Evolutionary conservation across 2,329 filamentous ascomycete species (phyloP).

Genomic region (Cyphellophora attinorum): DNA sequence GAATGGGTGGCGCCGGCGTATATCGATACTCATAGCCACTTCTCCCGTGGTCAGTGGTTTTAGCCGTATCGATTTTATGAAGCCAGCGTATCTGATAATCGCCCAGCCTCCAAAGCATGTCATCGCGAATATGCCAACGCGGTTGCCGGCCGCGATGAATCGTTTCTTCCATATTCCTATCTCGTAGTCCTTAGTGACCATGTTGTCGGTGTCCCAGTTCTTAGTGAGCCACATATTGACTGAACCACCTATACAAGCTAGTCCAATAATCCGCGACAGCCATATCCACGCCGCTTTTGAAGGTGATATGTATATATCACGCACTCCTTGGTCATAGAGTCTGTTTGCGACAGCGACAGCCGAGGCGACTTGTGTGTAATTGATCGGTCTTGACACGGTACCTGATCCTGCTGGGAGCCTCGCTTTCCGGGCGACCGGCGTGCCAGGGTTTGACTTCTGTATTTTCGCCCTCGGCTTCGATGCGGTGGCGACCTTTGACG

Average conservation of each 20-base stretch:
- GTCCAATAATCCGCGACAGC: neutral
- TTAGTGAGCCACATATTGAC: neutral
- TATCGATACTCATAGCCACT: neutral
- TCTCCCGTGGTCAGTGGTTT: neutral
- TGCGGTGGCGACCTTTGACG: too few relatives aligned
- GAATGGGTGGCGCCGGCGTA: neutral
- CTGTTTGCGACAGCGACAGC: neutral
- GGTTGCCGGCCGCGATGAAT: conserved; percentile 1
- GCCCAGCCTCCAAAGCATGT: neutral
- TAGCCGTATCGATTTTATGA: neutral
- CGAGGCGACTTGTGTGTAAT: neutral
- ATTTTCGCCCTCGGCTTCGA: too few relatives aligned
- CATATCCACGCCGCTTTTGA: neutral
- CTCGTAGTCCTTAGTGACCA: neutral
- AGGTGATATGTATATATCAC: neutral
- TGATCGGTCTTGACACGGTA: neutral
- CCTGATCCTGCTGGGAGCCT: too few relatives aligned
- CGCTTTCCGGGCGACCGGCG: too few relatives aligned
- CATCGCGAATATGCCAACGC: neutral
- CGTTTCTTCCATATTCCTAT: conserved; percentile 1
- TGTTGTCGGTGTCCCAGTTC: conserved; percentile 1
- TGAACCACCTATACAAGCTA: neutral
- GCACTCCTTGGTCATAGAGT: conserved; percentile 1
- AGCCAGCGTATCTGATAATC: conserved; percentile 1
- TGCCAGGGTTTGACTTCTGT: too few relatives aligned